phyloP scores from a whole-genome alignment of 768 basidiomycete genomes.

The Paxillus rubicundulus region DNA sequence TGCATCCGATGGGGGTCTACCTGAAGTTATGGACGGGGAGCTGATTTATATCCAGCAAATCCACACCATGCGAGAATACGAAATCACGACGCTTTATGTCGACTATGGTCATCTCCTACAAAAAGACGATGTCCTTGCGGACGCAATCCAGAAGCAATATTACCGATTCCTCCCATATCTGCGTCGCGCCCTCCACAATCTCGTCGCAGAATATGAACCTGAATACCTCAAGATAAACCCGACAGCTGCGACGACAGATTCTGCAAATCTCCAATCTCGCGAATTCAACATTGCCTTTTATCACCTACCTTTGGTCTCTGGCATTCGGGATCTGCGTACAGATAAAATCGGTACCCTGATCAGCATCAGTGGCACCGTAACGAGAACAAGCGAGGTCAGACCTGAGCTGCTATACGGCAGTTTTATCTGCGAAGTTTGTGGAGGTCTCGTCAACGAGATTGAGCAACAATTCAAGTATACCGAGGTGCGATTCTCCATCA shows the following conservation, averaged over 20 bases:
- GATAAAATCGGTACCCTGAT: slow-evolving; percentile 92
- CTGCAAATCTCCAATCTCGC: slow-evolving; percentile 84
- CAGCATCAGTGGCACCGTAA: slow-evolving; percentile 96
- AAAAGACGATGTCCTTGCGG: slow-evolving; percentile 88
- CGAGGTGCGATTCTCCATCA: slow-evolving; percentile 52
- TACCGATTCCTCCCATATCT: slow-evolving; percentile 96
- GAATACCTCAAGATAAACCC: slow-evolving; percentile 95
- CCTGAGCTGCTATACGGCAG: slow-evolving; percentile 93
- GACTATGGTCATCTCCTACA: slow-evolving; percentile 90
- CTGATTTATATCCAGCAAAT: slow-evolving; percentile 90
- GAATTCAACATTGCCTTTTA: slow-evolving; percentile 97
- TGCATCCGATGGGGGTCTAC: slow-evolving; percentile 64
- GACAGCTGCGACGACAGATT: slow-evolving; percentile 81
- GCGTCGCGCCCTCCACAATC: slow-evolving; percentile 83
- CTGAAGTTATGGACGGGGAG: slow-evolving; percentile 56
- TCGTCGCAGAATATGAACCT: slow-evolving; percentile 87
- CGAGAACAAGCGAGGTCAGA: slow-evolving; percentile 94
- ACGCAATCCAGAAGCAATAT: slow-evolving; percentile 92
- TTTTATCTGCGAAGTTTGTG: slow-evolving; percentile 89
- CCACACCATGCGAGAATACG: slow-evolving; percentile 91
- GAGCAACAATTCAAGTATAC: slow-evolving; percentile 99
- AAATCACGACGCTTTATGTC: slow-evolving; percentile 93
- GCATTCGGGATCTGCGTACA: slow-evolving; percentile 90
- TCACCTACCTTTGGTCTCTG: slow-evolving; percentile 88
- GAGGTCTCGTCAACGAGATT: slow-evolving; percentile 83